Conservation (phyloP, 169 alveolate species). For the Cryptosporidium tyzzeri region DNA sequence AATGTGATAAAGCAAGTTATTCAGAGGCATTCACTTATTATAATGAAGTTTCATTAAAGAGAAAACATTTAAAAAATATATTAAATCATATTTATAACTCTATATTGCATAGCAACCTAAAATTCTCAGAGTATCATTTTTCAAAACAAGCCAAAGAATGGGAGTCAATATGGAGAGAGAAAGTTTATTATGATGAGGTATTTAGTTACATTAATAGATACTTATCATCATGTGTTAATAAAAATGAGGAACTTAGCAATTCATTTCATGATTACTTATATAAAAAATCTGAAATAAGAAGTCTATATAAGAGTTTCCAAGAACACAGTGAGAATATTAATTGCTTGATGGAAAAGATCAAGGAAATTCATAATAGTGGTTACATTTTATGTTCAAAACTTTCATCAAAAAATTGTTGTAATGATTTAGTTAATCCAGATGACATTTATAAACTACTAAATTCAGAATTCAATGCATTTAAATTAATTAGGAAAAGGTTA, state of each 20-base stretch:
- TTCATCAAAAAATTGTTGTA: not conserved
- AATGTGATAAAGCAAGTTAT: constrained; percentile 12
- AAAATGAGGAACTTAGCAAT: not conserved
- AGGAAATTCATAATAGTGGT: constrained; percentile 4
- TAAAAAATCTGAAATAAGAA: constrained; percentile 14
- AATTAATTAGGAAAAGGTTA: not conserved
- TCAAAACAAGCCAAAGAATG: constrained; percentile 13
- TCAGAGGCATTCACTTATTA: constrained; percentile 7
- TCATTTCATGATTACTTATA: not conserved
- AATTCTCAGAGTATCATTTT: constrained; percentile 14
- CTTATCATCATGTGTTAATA: constrained; percentile 16
- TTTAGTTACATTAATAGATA: constrained; percentile 20
- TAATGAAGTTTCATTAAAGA: not conserved
- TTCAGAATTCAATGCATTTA: constrained; percentile 14
- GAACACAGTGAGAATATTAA: constrained; percentile 22
- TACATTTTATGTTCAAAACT: constrained; percentile 9
- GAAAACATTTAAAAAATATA: not conserved
- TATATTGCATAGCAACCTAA: not conserved
- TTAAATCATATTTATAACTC: not conserved
- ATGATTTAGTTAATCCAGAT: not conserved
- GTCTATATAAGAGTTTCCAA: constrained; percentile 1
- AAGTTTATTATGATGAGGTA: not conserved
- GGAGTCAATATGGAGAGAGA: constrained; percentile 28
- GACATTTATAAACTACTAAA: constrained; percentile 2
- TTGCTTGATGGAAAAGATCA: constrained; percentile 1